Percentiles rank a stretch among this genome's conserved stretches.
Conservation (phyloP, 257 asterid species). For the Rehmannia glutinosa region DNA sequence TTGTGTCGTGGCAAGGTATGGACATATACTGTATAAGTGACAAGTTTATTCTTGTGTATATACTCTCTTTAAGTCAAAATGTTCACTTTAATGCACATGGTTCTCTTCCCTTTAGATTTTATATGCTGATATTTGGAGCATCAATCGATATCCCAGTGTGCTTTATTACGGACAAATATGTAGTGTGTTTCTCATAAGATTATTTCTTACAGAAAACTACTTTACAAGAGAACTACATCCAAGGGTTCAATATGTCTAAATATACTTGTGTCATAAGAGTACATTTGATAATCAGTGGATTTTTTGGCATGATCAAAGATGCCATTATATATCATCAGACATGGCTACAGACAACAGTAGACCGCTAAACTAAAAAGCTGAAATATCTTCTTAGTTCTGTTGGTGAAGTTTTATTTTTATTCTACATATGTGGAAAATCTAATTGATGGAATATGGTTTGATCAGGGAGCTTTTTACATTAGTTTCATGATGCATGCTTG, state of each 20-base stretch:
- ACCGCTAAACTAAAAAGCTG: too few relatives aligned
- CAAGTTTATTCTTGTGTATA: neutral
- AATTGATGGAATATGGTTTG: too few relatives aligned
- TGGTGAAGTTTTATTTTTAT: too few relatives aligned
- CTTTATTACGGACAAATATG: neutral
- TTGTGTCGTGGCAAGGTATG: slow-evolving; percentile 98
- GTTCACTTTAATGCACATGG: neutral
- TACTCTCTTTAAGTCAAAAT: neutral
- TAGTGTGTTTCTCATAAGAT: neutral
- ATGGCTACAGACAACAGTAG: too few relatives aligned
- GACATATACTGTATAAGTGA: slow-evolving; percentile 25
- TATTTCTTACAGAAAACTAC: neutral
- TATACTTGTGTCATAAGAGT: neutral
- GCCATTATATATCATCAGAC: too few relatives aligned
- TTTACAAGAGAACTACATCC: neutral
- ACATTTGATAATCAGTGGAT: too few relatives aligned
- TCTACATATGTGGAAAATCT: too few relatives aligned
- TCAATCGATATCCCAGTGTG: neutral
- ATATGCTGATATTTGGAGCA: slow-evolving; percentile 13
- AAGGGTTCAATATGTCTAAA: slow-evolving; percentile 7
- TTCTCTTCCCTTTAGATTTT: slow-evolving; percentile 3
- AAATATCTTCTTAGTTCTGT: too few relatives aligned
- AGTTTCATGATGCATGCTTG: too few relatives aligned
- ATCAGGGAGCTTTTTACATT: too few relatives aligned
- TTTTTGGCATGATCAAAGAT: too few relatives aligned